Conservation (phyloP, 2,329 filamentous ascomycete genomes). For the Arthrobotrys pseudoclavata region DNA sequence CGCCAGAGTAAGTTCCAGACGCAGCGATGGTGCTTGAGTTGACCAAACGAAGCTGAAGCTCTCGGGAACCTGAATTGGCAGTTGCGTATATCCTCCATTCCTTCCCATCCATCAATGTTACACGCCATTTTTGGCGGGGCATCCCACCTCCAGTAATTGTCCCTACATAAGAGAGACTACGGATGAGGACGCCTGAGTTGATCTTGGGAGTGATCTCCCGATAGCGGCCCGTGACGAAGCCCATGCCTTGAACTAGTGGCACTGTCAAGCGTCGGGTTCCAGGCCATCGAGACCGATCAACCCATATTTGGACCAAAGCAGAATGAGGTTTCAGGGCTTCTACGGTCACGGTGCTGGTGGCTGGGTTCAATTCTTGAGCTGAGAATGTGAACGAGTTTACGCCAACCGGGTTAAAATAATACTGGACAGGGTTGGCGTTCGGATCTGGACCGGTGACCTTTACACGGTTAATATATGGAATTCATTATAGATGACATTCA, state of each 20-base stretch:
- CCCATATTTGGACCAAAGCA: constrained; percentile 76
- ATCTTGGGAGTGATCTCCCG: constrained; percentile 78
- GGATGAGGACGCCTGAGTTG: constrained; percentile 81
- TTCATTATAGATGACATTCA: not conserved
- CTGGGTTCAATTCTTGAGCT: constrained; percentile 77
- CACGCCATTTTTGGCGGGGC: constrained; percentile 76
- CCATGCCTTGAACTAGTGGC: constrained; percentile 90
- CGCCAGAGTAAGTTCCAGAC: constrained; percentile 80
- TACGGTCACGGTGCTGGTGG: constrained; percentile 71
- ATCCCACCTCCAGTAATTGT: constrained; percentile 67
- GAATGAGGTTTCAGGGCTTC: constrained; percentile 73
- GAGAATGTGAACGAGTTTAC: constrained; percentile 86
- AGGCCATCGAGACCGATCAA: constrained; percentile 71
- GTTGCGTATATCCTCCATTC: constrained; percentile 86
- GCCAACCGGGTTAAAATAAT: constrained; percentile 84
- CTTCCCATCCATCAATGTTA: constrained; percentile 78
- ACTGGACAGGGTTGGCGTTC: constrained; percentile 74
- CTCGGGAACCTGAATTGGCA: constrained; percentile 71
- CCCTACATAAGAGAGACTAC: constrained; percentile 72
- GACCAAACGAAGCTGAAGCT: constrained; percentile 76
- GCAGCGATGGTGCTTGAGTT: constrained; percentile 76
- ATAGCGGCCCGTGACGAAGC: constrained; percentile 84
- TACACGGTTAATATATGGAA: not conserved
- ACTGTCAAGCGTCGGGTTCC: constrained; percentile 74
- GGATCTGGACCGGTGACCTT: constrained; percentile 72